phyloP scores from a whole-genome alignment of 1,284 basidiomycete genomes.

The Taiwanofungus camphoratus region DNA sequence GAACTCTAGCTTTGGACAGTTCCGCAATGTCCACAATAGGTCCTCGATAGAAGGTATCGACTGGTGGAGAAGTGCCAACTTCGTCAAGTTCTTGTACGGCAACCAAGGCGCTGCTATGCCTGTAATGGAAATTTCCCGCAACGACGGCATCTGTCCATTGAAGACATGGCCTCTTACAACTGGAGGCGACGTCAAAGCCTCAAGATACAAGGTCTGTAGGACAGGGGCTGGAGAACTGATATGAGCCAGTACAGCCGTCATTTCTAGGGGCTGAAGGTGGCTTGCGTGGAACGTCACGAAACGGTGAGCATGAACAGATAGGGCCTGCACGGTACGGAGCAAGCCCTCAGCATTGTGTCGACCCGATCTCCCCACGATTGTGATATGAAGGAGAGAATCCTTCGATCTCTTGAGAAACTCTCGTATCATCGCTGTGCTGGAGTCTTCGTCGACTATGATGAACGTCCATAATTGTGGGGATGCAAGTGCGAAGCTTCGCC shows the following conservation, averaged over 20 bases:
- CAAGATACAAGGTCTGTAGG: not conserved
- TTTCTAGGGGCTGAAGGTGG: not conserved
- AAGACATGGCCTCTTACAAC: not conserved
- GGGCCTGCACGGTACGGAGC: not conserved
- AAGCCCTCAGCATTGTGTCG: not conserved
- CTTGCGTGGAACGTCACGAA: not conserved
- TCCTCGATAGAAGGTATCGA: conserved; percentile 1
- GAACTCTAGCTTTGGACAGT: conserved; percentile 1
- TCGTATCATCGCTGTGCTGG: not conserved
- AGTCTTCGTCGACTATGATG: not conserved
- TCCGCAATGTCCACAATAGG: conserved; percentile 4
- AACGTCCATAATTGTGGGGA: not conserved
- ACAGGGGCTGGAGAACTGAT: not conserved
- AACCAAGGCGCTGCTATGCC: conserved; percentile 6
- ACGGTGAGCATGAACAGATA: not conserved
- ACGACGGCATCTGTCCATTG: not conserved
- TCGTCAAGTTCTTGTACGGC: conserved; percentile 4
- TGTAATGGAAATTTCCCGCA: conserved; percentile 2
- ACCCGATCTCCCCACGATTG: not conserved
- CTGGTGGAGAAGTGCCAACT: conserved; percentile 2
- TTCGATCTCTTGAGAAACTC: not conserved
- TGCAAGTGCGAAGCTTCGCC: not conserved
- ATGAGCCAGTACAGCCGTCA: not conserved
- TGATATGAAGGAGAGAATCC: not conserved
- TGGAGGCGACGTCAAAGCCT: not conserved